Percentiles rank a stretch among this genome's conserved stretches.
Evolutionary conservation across 441 rosid genomes (phyloP).

Genomic region (Raphanus hybrid): DNA sequence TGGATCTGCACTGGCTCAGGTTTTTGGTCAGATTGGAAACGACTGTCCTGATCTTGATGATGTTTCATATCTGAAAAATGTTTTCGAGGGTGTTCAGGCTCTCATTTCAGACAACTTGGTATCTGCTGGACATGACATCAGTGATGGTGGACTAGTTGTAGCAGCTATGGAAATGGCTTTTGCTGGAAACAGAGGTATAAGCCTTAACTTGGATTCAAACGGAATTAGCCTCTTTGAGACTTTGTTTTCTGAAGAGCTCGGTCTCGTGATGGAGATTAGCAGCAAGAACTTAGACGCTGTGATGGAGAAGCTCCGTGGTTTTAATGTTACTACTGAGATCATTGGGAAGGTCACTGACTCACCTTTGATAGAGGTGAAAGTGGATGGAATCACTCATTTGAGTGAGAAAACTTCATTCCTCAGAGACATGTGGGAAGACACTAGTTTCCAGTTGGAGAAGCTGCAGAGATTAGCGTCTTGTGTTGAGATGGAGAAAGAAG

Average conservation of each 20-base stretch:
- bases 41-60: constrained; percentile 92
- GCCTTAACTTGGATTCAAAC: constrained; percentile 57
- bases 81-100: constrained; percentile 76
- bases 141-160: constrained; percentile 88
- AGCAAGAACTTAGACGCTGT: constrained; percentile 63
- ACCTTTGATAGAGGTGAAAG: constrained; percentile 62
- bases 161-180: constrained; percentile 91
- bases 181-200: constrained; percentile 87
- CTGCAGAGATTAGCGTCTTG: constrained; percentile 83
- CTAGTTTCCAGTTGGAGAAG: constrained; percentile 86
- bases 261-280: constrained; percentile 81
- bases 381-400: constrained; percentile 62
- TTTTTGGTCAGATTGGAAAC: constrained; percentile 82
- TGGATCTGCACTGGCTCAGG: constrained; percentile 95
- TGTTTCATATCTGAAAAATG: constrained; percentile 71
- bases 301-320: constrained; percentile 53
- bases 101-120: constrained; percentile 62
- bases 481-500: constrained; percentile 87
- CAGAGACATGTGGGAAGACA: constrained; percentile 96
- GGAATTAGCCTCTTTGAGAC: constrained; percentile 77
- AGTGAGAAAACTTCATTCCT: constrained; percentile 67
- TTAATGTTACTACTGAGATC: constrained; percentile 60
- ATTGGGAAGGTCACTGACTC: constrained; percentile 75
- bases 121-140: constrained; percentile 92
- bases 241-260: constrained; percentile 90